A percentile compares a stretch with the other conserved stretches of the same genome.
Conservation (phyloP, 192 early-diverging fungal species). For the Cladochytrium replicatum region DNA sequence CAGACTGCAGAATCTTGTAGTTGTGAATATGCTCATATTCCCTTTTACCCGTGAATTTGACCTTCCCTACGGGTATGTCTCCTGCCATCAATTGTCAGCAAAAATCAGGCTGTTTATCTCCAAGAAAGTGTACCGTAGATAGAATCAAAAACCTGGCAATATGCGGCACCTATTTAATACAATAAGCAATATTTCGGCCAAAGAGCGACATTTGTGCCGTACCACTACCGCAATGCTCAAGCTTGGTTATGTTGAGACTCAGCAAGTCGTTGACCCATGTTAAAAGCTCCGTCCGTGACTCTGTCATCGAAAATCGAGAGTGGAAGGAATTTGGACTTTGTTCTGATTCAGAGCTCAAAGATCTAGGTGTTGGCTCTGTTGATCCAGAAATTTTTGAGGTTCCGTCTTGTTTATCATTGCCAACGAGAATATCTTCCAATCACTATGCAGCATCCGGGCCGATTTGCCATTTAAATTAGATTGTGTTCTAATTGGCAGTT, state of each 20-base stretch:
- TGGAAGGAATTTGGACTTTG: too few relatives aligned
- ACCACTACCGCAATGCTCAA: conserved; percentile 84
- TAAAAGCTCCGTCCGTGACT: conserved; percentile 51
- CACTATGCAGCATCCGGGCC: too few relatives aligned
- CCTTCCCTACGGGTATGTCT: conserved; percentile 62
- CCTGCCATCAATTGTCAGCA: neutral
- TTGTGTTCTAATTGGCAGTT: too few relatives aligned
- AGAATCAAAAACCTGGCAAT: conserved; percentile 63
- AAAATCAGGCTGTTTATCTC: conserved; percentile 11
- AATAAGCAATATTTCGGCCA: conserved; percentile 1
- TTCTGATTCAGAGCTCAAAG: too few relatives aligned
- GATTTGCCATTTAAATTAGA: too few relatives aligned
- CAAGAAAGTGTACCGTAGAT: conserved; percentile 41
- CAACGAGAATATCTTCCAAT: too few relatives aligned
- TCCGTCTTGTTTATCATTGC: too few relatives aligned
- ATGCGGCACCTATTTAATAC: conserved; percentile 43
- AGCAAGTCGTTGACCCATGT: conserved; percentile 82
- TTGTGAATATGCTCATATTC: conserved; percentile 86
- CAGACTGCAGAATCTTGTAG: conserved; percentile 76
- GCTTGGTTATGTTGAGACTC: conserved; percentile 70
- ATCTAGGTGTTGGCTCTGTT: too few relatives aligned
- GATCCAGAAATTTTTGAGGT: too few relatives aligned
- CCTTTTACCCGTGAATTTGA: conserved; percentile 77
- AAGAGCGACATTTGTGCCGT: neutral
- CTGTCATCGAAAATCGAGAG: too few relatives aligned